A percentile compares a stretch with the other conserved stretches of the same genome.
Conservation (phyloP, 148 eudicot genomes). For the Cornus controversa region DNA sequence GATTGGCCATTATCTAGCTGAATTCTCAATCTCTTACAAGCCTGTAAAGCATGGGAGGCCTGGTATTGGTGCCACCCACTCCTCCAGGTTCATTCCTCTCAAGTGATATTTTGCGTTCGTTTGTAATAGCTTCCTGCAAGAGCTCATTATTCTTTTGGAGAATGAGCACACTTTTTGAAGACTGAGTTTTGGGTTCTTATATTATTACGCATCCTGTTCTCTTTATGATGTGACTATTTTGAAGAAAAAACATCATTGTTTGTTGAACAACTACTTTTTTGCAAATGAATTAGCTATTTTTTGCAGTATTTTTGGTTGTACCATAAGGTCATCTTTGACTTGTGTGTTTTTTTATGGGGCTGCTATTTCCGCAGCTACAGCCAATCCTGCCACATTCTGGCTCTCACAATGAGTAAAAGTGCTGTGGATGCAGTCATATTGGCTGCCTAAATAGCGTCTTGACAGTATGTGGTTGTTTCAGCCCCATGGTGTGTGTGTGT, state of each 20-base stretch:
- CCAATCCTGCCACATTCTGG: too few relatives aligned
- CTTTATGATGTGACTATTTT: neutral
- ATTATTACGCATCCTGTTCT: neutral
- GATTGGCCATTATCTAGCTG: conserved; percentile 78
- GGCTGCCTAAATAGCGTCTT: too few relatives aligned
- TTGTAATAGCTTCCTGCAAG: too few relatives aligned
- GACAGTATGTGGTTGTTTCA: too few relatives aligned
- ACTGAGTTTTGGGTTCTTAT: neutral
- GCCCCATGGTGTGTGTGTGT: too few relatives aligned
- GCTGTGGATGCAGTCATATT: too few relatives aligned
- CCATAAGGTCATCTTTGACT: too few relatives aligned
- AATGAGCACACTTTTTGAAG: too few relatives aligned
- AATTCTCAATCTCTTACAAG: conserved; percentile 80
- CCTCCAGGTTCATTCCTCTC: conserved; percentile 82
- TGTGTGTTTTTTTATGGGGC: too few relatives aligned
- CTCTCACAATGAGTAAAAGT: too few relatives aligned
- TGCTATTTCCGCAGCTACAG: too few relatives aligned
- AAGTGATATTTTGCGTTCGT: conserved; percentile 34
- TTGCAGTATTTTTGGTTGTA: too few relatives aligned
- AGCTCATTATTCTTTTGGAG: neutral
- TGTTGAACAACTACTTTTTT: neutral
- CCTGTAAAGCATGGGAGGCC: conserved; percentile 88
- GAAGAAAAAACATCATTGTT: neutral
- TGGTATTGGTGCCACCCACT: conserved; percentile 88
- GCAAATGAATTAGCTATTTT: neutral